Evolutionary conservation across 2,329 filamentous ascomycete species (phyloP), one percentile per base, ranked within the genome.

Genomic region (Paecilomyces sp.): DNA sequence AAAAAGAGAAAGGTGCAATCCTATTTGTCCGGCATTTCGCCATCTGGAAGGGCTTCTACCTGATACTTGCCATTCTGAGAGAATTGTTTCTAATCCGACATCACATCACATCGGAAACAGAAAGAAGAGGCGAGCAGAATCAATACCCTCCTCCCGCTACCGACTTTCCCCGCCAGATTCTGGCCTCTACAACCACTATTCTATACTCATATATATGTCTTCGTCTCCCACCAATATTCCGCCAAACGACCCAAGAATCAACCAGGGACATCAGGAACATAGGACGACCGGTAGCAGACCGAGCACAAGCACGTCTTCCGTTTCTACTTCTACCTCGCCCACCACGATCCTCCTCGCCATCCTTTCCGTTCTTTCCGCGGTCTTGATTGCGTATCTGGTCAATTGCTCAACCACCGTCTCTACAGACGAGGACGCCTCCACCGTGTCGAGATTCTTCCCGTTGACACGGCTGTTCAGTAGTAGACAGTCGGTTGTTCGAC

Each of bases 291-390:
- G 31, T 8, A 47, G 5, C n/a, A 47, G 41, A 18, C 18, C 41
- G 8, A 47, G 3, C 41, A 22, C n/a, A 33, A 6, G 25, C 25
- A 28, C 25, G 25, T 28, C 25, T 28, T 28, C 25, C 25, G 6
- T 6, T 3, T 28, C 25, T 3, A 6, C 34, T 41, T 41, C 34
- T 13, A 28, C 12, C n/a, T 57, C 56, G 4, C 24, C 56, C n/a
- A 18, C n/a, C 22, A 41, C 56, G 22, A 57, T 58, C 4, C 1
- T 68, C 3, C 15, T 67, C 1, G 65, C 67, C 3, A 18, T 69
- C 1, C 1, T 69, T 9, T 62, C 65, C 9, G 15, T 70, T 1
- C 8, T 66, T 22, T 12, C 62, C 6, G 70, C 70, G 13, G 18
- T 68, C 6, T 36, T 67, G 1, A 58, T 68, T 31, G 64, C 68